Evolutionary conservation across 1,284 basidiomycete species (phyloP).

Genomic region (Paramarasmius palmivorus): DNA sequence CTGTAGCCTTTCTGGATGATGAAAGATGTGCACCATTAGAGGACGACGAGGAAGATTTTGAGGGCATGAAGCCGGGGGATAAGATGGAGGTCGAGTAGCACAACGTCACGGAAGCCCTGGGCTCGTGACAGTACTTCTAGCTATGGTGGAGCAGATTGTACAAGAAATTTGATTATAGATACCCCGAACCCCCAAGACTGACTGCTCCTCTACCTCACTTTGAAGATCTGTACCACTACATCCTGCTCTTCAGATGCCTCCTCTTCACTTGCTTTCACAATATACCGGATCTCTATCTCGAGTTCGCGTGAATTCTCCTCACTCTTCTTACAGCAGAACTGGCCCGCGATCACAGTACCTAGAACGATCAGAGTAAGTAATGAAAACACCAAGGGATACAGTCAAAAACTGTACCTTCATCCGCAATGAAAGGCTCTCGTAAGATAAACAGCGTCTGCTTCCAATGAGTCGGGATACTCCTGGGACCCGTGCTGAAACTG

Average conservation of each 20-base stretch:
- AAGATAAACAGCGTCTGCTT: constrained; percentile 94
- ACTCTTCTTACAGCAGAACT: constrained; percentile 84
- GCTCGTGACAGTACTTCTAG: no score
- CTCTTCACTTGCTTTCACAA: constrained; percentile 25
- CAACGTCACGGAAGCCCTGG: no score
- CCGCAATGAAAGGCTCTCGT: constrained; percentile 72
- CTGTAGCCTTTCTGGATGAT: no score
- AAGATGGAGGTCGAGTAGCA: no score
- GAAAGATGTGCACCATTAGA: no score
- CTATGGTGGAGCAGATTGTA: background rate
- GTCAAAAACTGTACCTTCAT: constrained; percentile 55
- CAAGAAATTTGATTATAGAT: background rate
- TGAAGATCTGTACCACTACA: constrained; percentile 73
- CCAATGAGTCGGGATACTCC: constrained; percentile 94
- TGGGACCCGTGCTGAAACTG: constrained; percentile 92
- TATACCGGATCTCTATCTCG: constrained; percentile 91
- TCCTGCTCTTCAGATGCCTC: constrained; percentile 32
- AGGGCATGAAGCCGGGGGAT: no score
- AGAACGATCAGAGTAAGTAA: background rate
- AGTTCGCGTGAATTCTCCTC: constrained; percentile 84
- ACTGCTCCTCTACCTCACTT: constrained; percentile 51
- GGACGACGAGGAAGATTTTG: no score
- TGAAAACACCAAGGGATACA: background rate
- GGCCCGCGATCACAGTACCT: constrained; percentile 82
- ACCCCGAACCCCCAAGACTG: no score